Evolutionary conservation across 2,329 filamentous ascomycete species (phyloP), one percentile per base, ranked within the genome.

Genomic region (Diplodia corticola): DNA sequence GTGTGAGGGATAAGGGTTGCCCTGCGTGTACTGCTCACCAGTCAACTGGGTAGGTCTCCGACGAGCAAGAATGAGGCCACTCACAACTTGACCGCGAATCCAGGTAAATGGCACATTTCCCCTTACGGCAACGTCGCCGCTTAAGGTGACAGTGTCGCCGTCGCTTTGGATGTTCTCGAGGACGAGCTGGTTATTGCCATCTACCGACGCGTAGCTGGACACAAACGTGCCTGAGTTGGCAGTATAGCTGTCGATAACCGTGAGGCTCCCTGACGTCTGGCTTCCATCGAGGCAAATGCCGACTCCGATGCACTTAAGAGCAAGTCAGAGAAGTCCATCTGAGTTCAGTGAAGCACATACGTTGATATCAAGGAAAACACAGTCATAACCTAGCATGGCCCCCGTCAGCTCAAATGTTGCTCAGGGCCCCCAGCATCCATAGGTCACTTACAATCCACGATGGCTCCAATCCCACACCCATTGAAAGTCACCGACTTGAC

Each of bases 401-500:
- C 49, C 2, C 7, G 22, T 49, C 26, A 49, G 17, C 4, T 6
- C 15, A 37, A 33, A 15, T 15, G 5, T 9, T 15, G 9, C n/a
- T 12, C 40, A 49, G 9, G 12, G 4, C 24, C n/a, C 46, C 1
- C 5, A 10, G 6, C n/a, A 20, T 20, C 53, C 22, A 3, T 13
- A 15, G 5, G 0, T 5, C 10, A 49, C 57, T 35, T 61, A 61
- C 57, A 61, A 26, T 49, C 57, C 1, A 49, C 44, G 5, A 48
- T 49, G 26, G 57, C 57, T 15, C 57, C 57, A 20, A 49, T 35
- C 12, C 17, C 57, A 28, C 57, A 49, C 5, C 57, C n/a, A 13
- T 48, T 49, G 44, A 61, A 61, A 3, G 40, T 35, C 44, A 61
- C 57, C 1, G 26, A 5, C 46, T 78, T 79, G 64, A 78, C 71